phyloP scores from a whole-genome alignment of 73 alveolate species.

The Stentor coeruleus region DNA sequence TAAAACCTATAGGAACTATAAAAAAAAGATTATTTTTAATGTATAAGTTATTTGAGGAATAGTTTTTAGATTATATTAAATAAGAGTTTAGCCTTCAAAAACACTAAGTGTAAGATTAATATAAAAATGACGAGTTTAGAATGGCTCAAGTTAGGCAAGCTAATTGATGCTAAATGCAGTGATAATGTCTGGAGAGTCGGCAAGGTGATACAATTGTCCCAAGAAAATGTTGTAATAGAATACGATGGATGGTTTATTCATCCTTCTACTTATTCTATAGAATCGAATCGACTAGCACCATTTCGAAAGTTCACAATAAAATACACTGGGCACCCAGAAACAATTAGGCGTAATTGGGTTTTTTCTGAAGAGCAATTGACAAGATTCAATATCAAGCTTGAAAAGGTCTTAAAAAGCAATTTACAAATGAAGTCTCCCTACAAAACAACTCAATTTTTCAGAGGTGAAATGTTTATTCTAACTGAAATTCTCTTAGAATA shows the following conservation, averaged over 20 bases:
- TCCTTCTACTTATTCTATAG: slow-evolving; percentile 37
- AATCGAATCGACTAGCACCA: slow-evolving; percentile 45
- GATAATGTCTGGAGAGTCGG: neutral
- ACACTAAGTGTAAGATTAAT: too few relatives aligned
- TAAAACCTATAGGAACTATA: too few relatives aligned
- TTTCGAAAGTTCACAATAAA: slow-evolving; percentile 46
- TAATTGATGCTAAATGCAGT: neutral
- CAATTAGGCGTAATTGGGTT: slow-evolving; percentile 41
- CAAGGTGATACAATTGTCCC: neutral
- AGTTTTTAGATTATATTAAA: too few relatives aligned
- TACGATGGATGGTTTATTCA: slow-evolving; percentile 61
- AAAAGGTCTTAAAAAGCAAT: neutral
- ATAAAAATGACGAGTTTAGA: too few relatives aligned
- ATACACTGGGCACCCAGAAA: slow-evolving; percentile 54
- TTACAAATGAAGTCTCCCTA: slow-evolving; percentile 21
- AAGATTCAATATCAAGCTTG: neutral
- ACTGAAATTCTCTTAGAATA: slow-evolving; percentile 48
- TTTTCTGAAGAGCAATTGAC: neutral
- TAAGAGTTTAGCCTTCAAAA: too few relatives aligned
- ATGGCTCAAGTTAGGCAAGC: too few relatives aligned
- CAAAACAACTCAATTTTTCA: slow-evolving; percentile 40
- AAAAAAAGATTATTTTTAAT: too few relatives aligned
- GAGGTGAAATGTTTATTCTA: slow-evolving; percentile 58
- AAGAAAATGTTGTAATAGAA: slow-evolving; percentile 26
- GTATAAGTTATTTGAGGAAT: too few relatives aligned